Evolutionary conservation across 108 stramenopile species (phyloP), one percentile per base, ranked within the genome.

Genomic region (Conticribra weissflogii): DNA sequence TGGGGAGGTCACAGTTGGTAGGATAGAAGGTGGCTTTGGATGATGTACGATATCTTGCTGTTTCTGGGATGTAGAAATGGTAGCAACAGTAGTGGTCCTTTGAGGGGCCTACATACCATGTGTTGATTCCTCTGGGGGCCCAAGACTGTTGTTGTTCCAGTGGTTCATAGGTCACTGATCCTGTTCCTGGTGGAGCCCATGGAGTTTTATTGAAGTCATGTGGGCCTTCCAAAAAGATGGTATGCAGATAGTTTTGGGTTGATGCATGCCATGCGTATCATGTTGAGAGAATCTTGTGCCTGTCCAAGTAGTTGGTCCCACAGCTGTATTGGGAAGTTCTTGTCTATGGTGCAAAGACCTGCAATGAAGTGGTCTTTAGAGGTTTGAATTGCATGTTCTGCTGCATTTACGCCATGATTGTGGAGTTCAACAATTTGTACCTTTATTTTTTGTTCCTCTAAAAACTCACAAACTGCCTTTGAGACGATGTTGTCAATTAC

Each of bases 171-270:
- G 44, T 31, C 1, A 86, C 16, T 44, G 71, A 65, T n/a, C 45
- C 25, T 19, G 23, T 71, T 0, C 85, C 86, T 2, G 62, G 64
- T 27, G 86, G 86, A 9, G 77, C 82, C n/a, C 79, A 49, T 23
- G 82, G 86, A 18, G 71, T 61, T 14, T 63, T 50, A 47, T 79
- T 78, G 72, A 49, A 81, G 63, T 83, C 66, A 54, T 67, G 65
- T 28, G 48, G 44, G 3, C 79, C 79, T 24, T 56, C 32, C 0
- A 68, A 18, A 9, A 24, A 4, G n/a, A 25, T 62, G 29, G 25
- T 76, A 65, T 1, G 74, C 74, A n/a, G 68, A 71, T 17, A 41
- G 45, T 0, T 12, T 22, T 12, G 82, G 83, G 46, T 82, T 0
- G 19, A 21, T 29, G n/a, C 15, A 15, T 36, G 48, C 9, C 2